Conservation (phyloP, 2,329 filamentous ascomycete genomes). For the Cucurbitaria berberidis region DNA sequence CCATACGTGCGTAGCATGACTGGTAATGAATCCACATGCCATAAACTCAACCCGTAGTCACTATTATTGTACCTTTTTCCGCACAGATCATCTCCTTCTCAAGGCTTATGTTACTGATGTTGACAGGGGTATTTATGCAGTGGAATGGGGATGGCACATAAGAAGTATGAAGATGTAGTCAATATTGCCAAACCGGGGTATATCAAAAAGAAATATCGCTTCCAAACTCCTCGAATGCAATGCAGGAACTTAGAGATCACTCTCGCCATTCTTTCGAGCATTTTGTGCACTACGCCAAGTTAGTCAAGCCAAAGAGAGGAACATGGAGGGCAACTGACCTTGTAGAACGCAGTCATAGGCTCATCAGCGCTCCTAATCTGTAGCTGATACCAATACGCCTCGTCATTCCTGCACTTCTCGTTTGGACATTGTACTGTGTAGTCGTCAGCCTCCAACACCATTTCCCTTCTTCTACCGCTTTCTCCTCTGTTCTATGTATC, state of each 20-base stretch:
- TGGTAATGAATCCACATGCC: too few species aligned
- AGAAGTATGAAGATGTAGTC: neutral
- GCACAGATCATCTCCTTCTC: too few species aligned
- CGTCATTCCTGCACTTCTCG: conserved; percentile 77
- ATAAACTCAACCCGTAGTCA: too few species aligned
- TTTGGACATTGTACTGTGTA: conserved; percentile 76
- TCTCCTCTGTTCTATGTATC: neutral
- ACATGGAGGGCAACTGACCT: conserved; percentile 57
- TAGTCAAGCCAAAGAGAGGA: neutral
- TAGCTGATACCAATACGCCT: conserved; percentile 94
- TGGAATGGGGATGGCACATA: neutral
- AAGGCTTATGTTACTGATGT: neutral
- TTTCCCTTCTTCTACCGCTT: neutral
- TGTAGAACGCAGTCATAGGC: conserved; percentile 96
- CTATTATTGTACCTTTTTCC: too few species aligned
- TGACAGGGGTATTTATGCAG: neutral
- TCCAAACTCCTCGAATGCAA: conserved; percentile 13
- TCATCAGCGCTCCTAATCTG: conserved; percentile 98
- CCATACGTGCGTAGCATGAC: too few species aligned
- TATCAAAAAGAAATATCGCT: conserved; percentile 6
- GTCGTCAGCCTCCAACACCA: conserved; percentile 3
- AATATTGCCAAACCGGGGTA: conserved; percentile 9
- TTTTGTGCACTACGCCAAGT: neutral
- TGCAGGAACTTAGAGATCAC: neutral
- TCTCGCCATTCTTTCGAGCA: neutral